A percentile compares a stretch with the other conserved stretches of the same genome.
phyloP scores from a whole-genome alignment of 176 grass and related monocot genomes.

The Avena atlantica region DNA sequence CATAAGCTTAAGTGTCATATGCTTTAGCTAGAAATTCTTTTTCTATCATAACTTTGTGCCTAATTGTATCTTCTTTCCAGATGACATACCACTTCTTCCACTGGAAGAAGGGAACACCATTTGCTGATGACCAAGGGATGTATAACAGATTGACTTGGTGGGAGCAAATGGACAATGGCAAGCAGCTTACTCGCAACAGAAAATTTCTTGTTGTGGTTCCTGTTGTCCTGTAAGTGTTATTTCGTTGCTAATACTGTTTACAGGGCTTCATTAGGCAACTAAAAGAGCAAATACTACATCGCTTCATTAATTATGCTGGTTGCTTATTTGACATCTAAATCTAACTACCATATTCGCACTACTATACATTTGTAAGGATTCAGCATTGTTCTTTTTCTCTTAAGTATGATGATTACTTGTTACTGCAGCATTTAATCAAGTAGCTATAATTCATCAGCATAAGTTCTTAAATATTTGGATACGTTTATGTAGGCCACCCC shows the following conservation, averaged over 20 bases:
- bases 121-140: constrained; percentile 91
- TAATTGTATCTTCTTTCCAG: constrained; percentile 55
- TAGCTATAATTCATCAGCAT: not conserved
- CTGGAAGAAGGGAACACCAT: constrained; percentile 93
- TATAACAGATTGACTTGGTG: constrained; percentile 91
- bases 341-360: not conserved
- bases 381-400: not conserved
- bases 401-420: not conserved
- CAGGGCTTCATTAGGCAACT: not conserved
- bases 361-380: not conserved
- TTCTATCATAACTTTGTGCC: constrained; percentile 6
- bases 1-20: not conserved
- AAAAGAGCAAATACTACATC: not conserved
- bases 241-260: not conserved
- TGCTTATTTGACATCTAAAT: not conserved
- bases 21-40: not conserved
- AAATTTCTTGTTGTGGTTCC: constrained; percentile 88
- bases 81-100: constrained; percentile 96
- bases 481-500: not conserved
- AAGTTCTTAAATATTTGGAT: not conserved
- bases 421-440: not conserved
- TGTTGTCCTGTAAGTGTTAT: constrained; percentile 69
- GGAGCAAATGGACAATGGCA: constrained; percentile 95
- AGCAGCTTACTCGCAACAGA: constrained; percentile 88
- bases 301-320: not conserved